These are phyloP conservation scores for Talaromyces borbonicus DNA, from an alignment of 495 filamentous ascomycete species.

Conservation along the genomic window DNA sequence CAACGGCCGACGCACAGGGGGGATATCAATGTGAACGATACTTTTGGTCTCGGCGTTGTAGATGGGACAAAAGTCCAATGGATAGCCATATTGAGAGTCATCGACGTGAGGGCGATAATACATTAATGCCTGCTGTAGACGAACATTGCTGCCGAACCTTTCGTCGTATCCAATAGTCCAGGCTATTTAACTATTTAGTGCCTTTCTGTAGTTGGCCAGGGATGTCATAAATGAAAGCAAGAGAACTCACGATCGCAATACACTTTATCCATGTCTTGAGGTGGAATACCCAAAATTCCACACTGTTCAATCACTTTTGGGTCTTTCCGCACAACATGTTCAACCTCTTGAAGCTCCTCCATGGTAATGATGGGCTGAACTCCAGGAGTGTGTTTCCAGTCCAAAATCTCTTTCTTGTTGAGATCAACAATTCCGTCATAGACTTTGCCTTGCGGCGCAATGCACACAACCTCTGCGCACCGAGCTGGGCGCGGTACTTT, in stretches of 20 bases:
- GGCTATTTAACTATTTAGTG: slow-evolving; percentile 34
- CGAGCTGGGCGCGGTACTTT: slow-evolving; percentile 54
- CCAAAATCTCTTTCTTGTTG: slow-evolving; percentile 54
- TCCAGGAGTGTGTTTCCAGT: slow-evolving; percentile 69
- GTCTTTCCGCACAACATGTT: slow-evolving; percentile 68
- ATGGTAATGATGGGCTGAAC: slow-evolving; percentile 91
- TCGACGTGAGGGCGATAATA: slow-evolving; percentile 86
- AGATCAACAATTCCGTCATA: slow-evolving; percentile 82
- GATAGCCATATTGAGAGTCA: slow-evolving; percentile 84
- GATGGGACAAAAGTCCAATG: slow-evolving; percentile 91
- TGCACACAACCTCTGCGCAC: slow-evolving; percentile 78
- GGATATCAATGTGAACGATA: slow-evolving; percentile 85
- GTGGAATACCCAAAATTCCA: slow-evolving; percentile 72
- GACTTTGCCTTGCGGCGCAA: slow-evolving; percentile 67
- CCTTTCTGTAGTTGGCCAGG: neutral
- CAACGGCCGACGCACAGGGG: slow-evolving; percentile 65
- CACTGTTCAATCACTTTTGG: slow-evolving; percentile 92
- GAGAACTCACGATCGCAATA: slow-evolving; percentile 70
- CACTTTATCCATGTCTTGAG: slow-evolving; percentile 82
- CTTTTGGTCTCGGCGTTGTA: slow-evolving; percentile 74
- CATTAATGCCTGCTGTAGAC: slow-evolving; percentile 90
- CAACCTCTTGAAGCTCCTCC: slow-evolving; percentile 88
- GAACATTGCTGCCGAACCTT: slow-evolving; percentile 68
- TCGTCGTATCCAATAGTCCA: slow-evolving; percentile 97
- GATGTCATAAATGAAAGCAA: neutral